Evolutionary conservation across 345 rosid species (phyloP), one percentile per base, ranked within the genome.

Genomic region (Melaleuca alternifolia): DNA sequence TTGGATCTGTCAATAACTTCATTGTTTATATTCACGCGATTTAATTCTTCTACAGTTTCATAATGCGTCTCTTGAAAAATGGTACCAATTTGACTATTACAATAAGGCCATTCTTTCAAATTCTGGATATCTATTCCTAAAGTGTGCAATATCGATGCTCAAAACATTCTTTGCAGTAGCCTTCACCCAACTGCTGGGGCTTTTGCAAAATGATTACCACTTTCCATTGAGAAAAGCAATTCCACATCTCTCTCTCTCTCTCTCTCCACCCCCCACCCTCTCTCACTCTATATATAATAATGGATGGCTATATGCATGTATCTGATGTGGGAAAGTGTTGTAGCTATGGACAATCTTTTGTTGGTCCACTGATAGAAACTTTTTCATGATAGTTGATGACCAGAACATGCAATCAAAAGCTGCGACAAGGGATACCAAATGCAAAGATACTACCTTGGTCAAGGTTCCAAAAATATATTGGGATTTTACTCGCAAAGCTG

Each of bases 381-480:
- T 48, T 62, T 48, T 54, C 28, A 13, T 51, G 75, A 76, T 93
- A 95, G 98, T 87, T 88, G 84, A 88, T 88, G 89, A 88, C 87
- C 90, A 86, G 77, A 87, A 75, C 71, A 85, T 23, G 87, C 91
- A 85, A 83, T 85, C 89, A 52, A 85, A 87, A 85, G 88, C 90
- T 56, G 87, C 83, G 81, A 76, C 87, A 83, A 92, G 51, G 88
- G 84, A 84, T 83, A 84, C 90, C 52, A 84, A 89, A 46, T 65
- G 84, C 83, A 89, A 91, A 88, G 94, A 89, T 84, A 87, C 89
- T 56, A 91, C 88, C 86, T 90, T 86, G 85, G 92, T 97, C 71
- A 96, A 93, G 93, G 99, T 95, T 86, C 99, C 99, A 61, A 97
- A 95, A 90, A 95, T 97, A 86, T 91, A 95, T 90, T 96, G 99